Evolutionary conservation across 192 early-diverging fungal species (phyloP), one percentile per base, ranked within the genome.

Genomic region (Rhizophlyctis rosea): DNA sequence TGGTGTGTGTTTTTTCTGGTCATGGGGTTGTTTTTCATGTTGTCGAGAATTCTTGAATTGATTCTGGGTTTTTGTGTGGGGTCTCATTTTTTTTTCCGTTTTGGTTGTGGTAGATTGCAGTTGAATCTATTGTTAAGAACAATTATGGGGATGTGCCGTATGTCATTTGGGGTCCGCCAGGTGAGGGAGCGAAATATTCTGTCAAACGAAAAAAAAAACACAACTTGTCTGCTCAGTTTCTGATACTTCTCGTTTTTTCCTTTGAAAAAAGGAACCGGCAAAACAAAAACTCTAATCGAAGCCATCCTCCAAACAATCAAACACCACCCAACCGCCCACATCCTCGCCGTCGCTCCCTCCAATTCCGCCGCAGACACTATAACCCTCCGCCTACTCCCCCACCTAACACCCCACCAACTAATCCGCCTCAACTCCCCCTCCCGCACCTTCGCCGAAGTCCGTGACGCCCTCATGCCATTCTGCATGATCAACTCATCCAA

Each of bases 191-290:
- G 5, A 23, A 25, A 50, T 52, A 28, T 7, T 52, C 11, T 7
- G 7, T 14, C 11, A 28, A 52, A 52, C 23, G 13, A 28, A 23
- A 7, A 52, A 7, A 23, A 9, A n/a, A 52, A 9, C 23, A 23
- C 18, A 30, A 44, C 21, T n/a, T 11, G 9, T 9, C 13, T 34
- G 1, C 63, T n/a, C n/a, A n/a, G n/a, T n/a, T n/a, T n/a, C n/a
- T n/a, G n/a, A n/a, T n/a, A n/a, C n/a, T n/a, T n/a, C n/a, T n/a
- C n/a, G n/a, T n/a, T n/a, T n/a, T n/a, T n/a, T n/a, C n/a, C n/a
- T n/a, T n/a, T n/a, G n/a, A n/a, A n/a, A n/a, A n/a, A n/a, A 69
- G 80, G 82, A 13, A 85, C 83, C 24, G 83, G 83, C 23, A 85
- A 85, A 67, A 85, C 83, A 13, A 75, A 69, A 36, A 85, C 83